Percentiles rank a stretch among this genome's conserved stretches.
phyloP scores from a whole-genome alignment of 768 basidiomycete genomes.

The Rhizopogon rudus region DNA sequence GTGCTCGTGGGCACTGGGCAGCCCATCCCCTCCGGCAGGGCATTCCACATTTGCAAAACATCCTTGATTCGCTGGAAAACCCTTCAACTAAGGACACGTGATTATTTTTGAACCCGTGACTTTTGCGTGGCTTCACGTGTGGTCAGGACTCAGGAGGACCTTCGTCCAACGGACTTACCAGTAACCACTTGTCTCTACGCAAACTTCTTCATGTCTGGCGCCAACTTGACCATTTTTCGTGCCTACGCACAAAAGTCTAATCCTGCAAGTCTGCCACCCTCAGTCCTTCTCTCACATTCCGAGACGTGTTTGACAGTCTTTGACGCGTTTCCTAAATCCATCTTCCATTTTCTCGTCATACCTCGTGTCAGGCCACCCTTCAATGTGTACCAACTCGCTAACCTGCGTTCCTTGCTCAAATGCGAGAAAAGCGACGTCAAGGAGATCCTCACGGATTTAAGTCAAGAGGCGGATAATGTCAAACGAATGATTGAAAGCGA shows the following conservation, averaged over 20 bases:
- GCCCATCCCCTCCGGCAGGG: no score
- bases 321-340: conserved; percentile 77
- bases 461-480: conserved; percentile 50
- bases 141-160: no score
- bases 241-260: conserved; percentile 50
- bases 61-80: no score
- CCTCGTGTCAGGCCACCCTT: conserved; percentile 43
- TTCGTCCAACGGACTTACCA: no score
- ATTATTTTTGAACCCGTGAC: no score
- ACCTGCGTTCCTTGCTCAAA: conserved; percentile 51
- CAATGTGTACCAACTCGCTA: conserved; percentile 38
- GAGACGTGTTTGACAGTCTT: conserved; percentile 58
- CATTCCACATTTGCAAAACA: no score
- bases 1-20: no score
- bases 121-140: no score
- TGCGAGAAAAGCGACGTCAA: conserved; percentile 51
- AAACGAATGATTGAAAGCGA: conserved; percentile 68
- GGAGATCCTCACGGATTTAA: conserved; percentile 46
- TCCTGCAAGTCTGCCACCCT: conserved; percentile 50
- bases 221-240: conserved; percentile 51
- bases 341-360: conserved; percentile 86
- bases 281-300: conserved; percentile 55
- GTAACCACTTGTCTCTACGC: neutral
- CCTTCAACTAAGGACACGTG: no score
- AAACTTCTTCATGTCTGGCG: conserved; percentile 4